phyloP scores from a whole-genome alignment of 2,329 filamentous ascomycete species.

The Cladosporium oxysporum region DNA sequence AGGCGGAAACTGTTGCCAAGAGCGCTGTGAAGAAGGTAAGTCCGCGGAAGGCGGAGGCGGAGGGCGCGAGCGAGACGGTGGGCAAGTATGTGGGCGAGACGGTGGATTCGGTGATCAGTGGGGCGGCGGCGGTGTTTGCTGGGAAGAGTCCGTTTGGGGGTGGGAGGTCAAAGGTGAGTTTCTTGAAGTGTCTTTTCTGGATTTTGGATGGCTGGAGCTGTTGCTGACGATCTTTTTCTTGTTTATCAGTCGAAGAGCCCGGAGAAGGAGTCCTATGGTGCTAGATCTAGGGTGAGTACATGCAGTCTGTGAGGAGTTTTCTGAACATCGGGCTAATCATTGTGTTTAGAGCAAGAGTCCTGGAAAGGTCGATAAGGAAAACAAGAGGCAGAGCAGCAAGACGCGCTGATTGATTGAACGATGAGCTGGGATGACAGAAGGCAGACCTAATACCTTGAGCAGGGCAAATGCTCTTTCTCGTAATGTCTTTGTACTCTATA shows the following conservation, averaged over 20 bases:
- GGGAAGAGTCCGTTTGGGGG: background rate
- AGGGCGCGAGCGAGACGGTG: background rate
- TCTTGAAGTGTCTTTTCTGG: no score
- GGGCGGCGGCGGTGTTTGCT: background rate
- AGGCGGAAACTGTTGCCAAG: slow-evolving; percentile 8
- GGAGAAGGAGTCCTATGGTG: background rate
- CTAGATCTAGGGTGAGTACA: slow-evolving; percentile 8
- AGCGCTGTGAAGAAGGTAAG: slow-evolving; percentile 10
- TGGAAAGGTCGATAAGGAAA: slow-evolving; percentile 11
- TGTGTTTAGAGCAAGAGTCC: slow-evolving; percentile 11
- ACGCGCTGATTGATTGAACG: background rate
- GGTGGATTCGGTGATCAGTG: slow-evolving; percentile 1
- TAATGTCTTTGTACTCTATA: slow-evolving; percentile 4
- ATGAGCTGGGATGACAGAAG: background rate
- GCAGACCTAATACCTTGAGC: background rate
- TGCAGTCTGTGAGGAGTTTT: background rate
- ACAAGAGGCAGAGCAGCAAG: slow-evolving; percentile 10
- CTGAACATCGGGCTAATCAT: background rate
- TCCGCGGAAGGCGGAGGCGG: slow-evolving; percentile 3
- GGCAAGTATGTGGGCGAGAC: slow-evolving; percentile 2
- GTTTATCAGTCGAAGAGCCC: slow-evolving; percentile 1
- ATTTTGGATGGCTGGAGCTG: no score
- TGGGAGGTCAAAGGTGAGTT: background rate
- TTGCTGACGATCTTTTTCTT: background rate
- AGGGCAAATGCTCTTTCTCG: background rate